These are phyloP conservation scores for Stephania japonica DNA, from an alignment of 164 flowering plant genomes.

Conservation along the genomic window DNA sequence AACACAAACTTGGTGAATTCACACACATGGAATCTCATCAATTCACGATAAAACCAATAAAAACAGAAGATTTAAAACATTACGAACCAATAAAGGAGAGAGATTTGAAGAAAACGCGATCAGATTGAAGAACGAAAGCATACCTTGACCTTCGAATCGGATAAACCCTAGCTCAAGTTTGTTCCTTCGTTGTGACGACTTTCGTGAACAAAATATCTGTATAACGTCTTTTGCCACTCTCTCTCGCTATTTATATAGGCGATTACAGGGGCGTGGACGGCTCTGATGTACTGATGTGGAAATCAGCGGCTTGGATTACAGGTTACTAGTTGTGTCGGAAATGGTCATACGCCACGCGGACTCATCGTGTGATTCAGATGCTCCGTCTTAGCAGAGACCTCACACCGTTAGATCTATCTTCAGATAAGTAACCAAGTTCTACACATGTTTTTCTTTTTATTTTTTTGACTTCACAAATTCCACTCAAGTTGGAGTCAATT, in stretches of 20 bases:
- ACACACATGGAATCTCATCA: not conserved
- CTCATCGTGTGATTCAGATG: not conserved
- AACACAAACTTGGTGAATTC: not conserved
- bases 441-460: not conserved
- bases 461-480: too few species aligned
- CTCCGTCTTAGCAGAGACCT: not conserved
- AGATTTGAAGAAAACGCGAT: not conserved
- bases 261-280: not conserved
- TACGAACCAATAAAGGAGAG: not conserved
- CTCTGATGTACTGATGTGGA: not conserved
- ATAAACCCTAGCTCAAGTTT: constrained; percentile 3
- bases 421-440: not conserved
- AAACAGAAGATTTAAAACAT: not conserved
- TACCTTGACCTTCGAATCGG: not conserved
- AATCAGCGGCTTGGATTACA: not conserved
- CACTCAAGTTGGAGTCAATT: too few species aligned
- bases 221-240: not conserved
- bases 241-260: constrained; percentile 5
- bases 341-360: not conserved
- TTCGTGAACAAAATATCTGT: not conserved
- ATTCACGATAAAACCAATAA: not conserved
- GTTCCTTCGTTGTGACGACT: not conserved
- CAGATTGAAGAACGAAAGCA: not conserved
- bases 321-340: not conserved
- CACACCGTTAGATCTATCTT: not conserved